Conservation (phyloP, 1,284 basidiomycete species). For the Porodaedalea pini region DNA sequence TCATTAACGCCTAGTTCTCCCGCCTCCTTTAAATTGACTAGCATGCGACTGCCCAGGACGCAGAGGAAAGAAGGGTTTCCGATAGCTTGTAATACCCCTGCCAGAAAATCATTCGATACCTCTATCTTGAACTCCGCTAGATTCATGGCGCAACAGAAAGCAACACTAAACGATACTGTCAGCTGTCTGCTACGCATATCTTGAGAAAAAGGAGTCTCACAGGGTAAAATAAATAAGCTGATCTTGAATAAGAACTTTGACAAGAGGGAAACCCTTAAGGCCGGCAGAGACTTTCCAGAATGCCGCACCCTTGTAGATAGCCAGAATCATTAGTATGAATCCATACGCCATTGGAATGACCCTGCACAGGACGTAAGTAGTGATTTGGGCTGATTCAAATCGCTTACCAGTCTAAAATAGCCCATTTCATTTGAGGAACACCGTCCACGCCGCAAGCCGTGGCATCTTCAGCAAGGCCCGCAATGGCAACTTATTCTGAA, state of each 20-base stretch:
- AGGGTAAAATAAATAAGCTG: neutral
- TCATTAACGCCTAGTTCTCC: slow-evolving; percentile 1
- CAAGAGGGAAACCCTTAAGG: neutral
- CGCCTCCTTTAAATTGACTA: slow-evolving; percentile 8
- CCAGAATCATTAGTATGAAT: neutral
- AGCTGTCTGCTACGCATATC: no score
- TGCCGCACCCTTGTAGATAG: neutral
- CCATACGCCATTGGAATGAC: neutral
- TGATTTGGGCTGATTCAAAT: neutral
- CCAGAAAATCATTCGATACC: neutral
- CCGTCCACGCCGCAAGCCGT: neutral
- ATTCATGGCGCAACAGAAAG: neutral
- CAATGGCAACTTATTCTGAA: neutral
- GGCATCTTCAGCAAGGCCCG: neutral
- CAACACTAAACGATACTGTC: neutral
- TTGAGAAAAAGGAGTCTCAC: neutral
- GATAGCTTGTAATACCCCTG: neutral
- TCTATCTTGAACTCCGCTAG: neutral
- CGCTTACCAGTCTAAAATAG: no score
- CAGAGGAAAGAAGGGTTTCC: slow-evolving; percentile 6
- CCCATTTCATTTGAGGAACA: neutral
- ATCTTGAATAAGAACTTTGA: neutral
- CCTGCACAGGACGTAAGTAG: neutral
- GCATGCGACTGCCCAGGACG: slow-evolving; percentile 9
- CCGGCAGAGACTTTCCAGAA: neutral